Base-by-base conservation (phyloP, 1,284 basidiomycete species). In the Ceratobasidium sp. region DNA sequence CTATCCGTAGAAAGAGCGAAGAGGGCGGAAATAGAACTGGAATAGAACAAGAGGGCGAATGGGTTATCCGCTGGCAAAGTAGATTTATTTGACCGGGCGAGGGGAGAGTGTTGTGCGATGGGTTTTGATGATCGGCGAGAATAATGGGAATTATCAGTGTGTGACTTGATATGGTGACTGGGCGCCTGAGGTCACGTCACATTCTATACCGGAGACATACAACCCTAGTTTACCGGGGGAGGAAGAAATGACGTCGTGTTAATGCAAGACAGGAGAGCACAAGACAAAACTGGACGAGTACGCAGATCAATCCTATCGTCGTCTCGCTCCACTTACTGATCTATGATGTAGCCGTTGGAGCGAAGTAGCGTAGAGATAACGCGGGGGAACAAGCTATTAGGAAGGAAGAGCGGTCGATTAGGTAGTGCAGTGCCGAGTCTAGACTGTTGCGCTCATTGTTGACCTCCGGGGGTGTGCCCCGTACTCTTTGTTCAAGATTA, bases 61-160 rank as follows among this genome's bases (percentile, higher is more conserved):
- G 4, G 45, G 45, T n/a, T n/a, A 47, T 8, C 45, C 45, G 45
- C 45, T 13, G 13, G 45, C 45, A n/a, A 28, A 33, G 4, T 11
- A 26, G 33, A 4, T 37, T 37, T 60, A 33, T 10, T 2, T 33
- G 56, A 60, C 56, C 56, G 17, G 33, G 3, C 5, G 33, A 33
- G 26, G 33, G 56, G 56, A 60, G 56, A 60, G 15, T 60, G 31
- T 13, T 20, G 56, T 8, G 56, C 3, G 17, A 2, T n/a, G n/a
- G 6, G 56, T 28, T 60, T 56, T 60, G 56, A 60, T 60, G 56
- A 60, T 60, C 56, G 56, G 31, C 56, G 28, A 60, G 56, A 60
- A 60, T 53, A n/a, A 6, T 13, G 17, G 8, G 45, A 20, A 20
- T n/a, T n/a, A n/a, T n/a, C n/a, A n/a, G n/a, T n/a, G n/a, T n/a